These are phyloP conservation scores for Plasmodium falciparum DNA, from an alignment of 169 alveolate species.

Conservation along the genomic window DNA sequence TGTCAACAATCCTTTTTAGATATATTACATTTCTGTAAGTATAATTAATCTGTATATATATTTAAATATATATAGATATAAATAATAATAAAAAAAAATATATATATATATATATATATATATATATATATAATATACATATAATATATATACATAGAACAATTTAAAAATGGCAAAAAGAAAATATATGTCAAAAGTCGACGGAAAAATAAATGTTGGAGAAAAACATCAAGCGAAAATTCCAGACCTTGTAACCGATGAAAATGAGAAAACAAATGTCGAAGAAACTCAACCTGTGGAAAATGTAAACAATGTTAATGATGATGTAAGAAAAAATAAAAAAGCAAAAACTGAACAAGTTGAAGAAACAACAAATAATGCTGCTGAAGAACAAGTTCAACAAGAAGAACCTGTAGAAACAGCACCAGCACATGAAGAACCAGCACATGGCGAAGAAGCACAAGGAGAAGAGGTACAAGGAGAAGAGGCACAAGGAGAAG, in stretches of 20 bases:
- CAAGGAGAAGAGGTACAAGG: too few relatives aligned
- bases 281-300: neutral
- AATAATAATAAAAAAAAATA: neutral
- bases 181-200: slow-evolving; percentile 73
- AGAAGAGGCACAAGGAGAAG: neutral
- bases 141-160: neutral
- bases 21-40: neutral
- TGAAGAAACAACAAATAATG: slow-evolving; percentile 3
- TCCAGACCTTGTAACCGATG: slow-evolving; percentile 37
- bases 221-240: slow-evolving; percentile 69
- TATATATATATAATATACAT: neutral
- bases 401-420: neutral
- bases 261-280: slow-evolving; percentile 8
- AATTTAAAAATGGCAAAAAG: slow-evolving; percentile 41
- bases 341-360: slow-evolving; percentile 32
- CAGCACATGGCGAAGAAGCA: neutral
- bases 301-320: neutral
- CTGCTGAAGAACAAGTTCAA: neutral
- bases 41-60: neutral
- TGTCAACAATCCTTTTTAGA: too few relatives aligned
- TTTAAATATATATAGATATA: neutral
- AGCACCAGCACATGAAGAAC: neutral
- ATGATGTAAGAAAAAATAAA: slow-evolving; percentile 8
- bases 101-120: neutral
- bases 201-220: slow-evolving; percentile 64